Evolutionary conservation across 257 asterid genomes (phyloP), one percentile per base, ranked within the genome.

Genomic region (Jacaranda mimosifolia): DNA sequence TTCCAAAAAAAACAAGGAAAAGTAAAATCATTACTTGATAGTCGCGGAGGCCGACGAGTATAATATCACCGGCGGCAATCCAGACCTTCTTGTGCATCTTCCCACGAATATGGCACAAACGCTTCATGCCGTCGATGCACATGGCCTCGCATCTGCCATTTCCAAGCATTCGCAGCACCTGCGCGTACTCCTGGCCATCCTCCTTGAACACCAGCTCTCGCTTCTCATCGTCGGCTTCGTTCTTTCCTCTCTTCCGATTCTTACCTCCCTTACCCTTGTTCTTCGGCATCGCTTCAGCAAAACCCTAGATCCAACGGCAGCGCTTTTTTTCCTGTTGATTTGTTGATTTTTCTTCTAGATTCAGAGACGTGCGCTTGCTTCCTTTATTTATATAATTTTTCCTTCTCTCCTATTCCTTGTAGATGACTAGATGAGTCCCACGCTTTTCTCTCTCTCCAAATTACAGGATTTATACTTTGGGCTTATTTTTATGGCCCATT

Each of bases 231-330:
- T 94, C 99, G 12, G 97, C 97, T 63, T 92, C 98, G 86, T 94
- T 94, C 94, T 92, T 94, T 1, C 99, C 99, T 64, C 98, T 89
- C 92, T 94, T 94, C 75, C 98, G 85, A 75, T 94, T 94, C 88
- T 94, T 94, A 3, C 98, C 98, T 91, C 98, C 98, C 93, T 94
- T 94, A 70, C 99, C 99, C 90, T 94, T 94, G 83, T 94, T 94
- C 98, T 94, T 94, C 87, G 98, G 98, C 97, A 94, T 92, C 17
- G 60, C 83, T 56, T 70, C 55, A 63, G 70, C 46, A 71, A 73
- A 86, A 84, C 78, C 94, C 89, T 88, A 83, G 85, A 68, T 81
- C 84, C 32, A 8, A 68, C 80, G 87, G 81, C 66, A 43, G 45
- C 3, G 17, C 40, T 74, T 35, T 55, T 73, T 72, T 59, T 0